Base-by-base conservation (phyloP, 345 rosid genomes). In the Citrus reticulata region DNA sequence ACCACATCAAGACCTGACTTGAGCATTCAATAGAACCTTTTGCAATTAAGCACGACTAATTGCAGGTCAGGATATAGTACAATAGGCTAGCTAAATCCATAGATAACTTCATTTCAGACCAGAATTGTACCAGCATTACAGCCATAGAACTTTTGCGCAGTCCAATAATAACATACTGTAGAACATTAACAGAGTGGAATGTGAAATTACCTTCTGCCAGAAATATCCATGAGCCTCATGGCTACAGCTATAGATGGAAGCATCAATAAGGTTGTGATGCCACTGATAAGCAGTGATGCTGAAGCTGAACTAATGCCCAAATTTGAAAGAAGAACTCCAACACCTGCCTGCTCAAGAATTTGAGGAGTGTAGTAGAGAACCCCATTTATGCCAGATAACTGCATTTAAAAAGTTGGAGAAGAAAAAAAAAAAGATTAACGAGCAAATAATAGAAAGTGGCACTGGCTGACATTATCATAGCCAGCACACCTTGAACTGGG, bases 361-460 rank as follows among this genome's bases (percentile, higher is more conserved):
- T 94, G 98, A 79, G 99, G 99, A 65, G 97, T 93, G 88, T 96
- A 96, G 87, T 93, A 96, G 40, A 96, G 93, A 76, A 96, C 97
- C 35, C 99, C 99, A 57, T 96, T 96, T 84, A 96, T 96, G 58
- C 99, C 99, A 70, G 97, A 91, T 82, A 94, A 93, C 99, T 96
- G 90, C 89, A 80, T 68, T 40, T 67, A 69, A 20, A 55, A 25
- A 71, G 29, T 59, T 5, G 30, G 42, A 49, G 8, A 63, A 20
- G 24, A 54, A 54, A 9, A 39, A 29, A 81, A 74, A 7, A 10
- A 54, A 1, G 32, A 78, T 69, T 61, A 42, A 78, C 66, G 32
- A 49, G 64, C 30, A 77, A 57, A 55, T 27, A 32, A 71, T 27
- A 17, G 74, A 77, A 70, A 8, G 77, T 27, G 22, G 5, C 46